Evolutionary conservation across 2,329 filamentous ascomycete genomes (phyloP).

Genomic region (Sclerotinia sclerotiorum): DNA sequence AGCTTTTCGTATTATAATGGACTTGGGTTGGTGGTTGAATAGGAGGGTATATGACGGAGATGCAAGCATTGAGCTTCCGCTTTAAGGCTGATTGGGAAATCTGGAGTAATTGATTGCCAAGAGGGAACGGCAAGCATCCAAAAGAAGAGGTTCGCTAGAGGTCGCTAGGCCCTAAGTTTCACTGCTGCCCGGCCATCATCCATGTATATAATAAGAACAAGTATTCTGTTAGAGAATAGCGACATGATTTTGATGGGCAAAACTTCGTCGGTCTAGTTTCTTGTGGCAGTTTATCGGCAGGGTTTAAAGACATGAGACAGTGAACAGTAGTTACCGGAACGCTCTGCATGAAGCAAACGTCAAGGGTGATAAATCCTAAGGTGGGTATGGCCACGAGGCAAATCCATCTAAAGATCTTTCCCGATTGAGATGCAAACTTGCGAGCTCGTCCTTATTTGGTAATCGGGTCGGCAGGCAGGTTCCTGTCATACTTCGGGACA

Average conservation of each 20-base stretch:
- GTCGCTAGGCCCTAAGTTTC: slow-evolving; percentile 31
- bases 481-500: slow-evolving; percentile 28
- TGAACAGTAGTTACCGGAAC: slow-evolving; percentile 16
- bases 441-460: slow-evolving; percentile 9
- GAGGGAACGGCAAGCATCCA: slow-evolving; percentile 28
- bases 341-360: slow-evolving; percentile 15
- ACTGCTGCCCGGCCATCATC: slow-evolving; percentile 34
- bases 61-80: slow-evolving; percentile 37
- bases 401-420: slow-evolving; percentile 19
- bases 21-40: slow-evolving; percentile 30
- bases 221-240: slow-evolving; percentile 9
- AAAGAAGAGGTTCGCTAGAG: slow-evolving; percentile 33
- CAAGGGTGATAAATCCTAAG: slow-evolving; percentile 14
- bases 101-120: slow-evolving; percentile 38
- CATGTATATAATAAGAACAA: slow-evolving; percentile 27
- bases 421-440: slow-evolving; percentile 22
- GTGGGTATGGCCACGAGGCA: slow-evolving; percentile 23
- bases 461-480: slow-evolving; percentile 10
- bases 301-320: slow-evolving; percentile 9
- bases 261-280: slow-evolving; percentile 8
- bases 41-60: slow-evolving; percentile 37
- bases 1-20: slow-evolving; percentile 30
- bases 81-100: slow-evolving; percentile 42
- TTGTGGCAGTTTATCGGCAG: slow-evolving; percentile 9
- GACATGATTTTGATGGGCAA: not conserved